Evolutionary conservation across 768 basidiomycete genomes (phyloP).

Genomic region (Calvatia gigantea): DNA sequence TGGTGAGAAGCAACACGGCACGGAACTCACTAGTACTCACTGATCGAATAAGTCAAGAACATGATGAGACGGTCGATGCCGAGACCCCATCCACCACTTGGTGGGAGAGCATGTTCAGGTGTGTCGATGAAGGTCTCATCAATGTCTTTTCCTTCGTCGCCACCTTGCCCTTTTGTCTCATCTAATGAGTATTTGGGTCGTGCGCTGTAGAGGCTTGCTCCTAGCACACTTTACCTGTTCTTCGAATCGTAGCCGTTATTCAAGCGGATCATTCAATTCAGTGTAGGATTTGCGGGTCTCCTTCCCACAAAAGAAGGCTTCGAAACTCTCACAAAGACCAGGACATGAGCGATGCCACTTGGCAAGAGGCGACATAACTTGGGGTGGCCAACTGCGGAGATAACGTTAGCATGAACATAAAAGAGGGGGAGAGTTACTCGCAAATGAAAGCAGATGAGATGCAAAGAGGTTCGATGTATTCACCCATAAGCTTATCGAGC

Average conservation of each 20-base stretch:
- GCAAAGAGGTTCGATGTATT: constrained; percentile 96
- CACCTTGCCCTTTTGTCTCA: constrained; percentile 91
- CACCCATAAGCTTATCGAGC: constrained; percentile 98
- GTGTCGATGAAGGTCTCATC: constrained; percentile 96
- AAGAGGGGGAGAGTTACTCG: constrained; percentile 24
- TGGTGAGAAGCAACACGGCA: neutral
- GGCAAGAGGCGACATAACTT: constrained; percentile 99
- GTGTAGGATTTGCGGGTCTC: constrained; percentile 99
- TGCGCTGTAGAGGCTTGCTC: neutral
- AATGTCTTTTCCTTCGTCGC: constrained; percentile 96
- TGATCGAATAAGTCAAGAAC: constrained; percentile 95
- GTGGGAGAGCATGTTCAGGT: constrained; percentile 96
- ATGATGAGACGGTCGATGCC: constrained; percentile 96
- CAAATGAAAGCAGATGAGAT: constrained; percentile 96
- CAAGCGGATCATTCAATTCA: constrained; percentile 98
- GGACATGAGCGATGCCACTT: constrained; percentile 98
- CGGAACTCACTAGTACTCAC: constrained; percentile 49
- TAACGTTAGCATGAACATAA: constrained; percentile 11
- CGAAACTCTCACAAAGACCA: constrained; percentile 98
- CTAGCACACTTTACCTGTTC: constrained; percentile 59
- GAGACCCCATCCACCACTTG: constrained; percentile 96
- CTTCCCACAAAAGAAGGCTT: constrained; percentile 97
- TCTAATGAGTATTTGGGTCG: constrained; percentile 31
- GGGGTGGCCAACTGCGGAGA: constrained; percentile 87
- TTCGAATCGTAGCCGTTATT: constrained; percentile 93